A percentile compares a stretch with the other conserved stretches of the same genome.
These are phyloP conservation scores for Candida golubevii DNA, from an alignment of 805 yeast genomes.

Conservation along the genomic window DNA sequence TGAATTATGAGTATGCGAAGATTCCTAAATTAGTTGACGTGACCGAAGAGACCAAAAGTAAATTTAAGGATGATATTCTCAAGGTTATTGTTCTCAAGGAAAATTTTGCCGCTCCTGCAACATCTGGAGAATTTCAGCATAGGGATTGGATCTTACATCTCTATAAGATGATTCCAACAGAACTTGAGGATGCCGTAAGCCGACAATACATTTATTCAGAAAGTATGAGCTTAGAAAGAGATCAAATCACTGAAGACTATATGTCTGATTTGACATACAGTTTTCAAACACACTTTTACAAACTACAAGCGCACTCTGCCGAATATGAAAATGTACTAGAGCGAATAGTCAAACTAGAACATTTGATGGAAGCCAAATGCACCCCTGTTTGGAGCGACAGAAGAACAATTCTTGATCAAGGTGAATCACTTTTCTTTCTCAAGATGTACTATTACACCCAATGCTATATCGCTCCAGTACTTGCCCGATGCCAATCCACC, in stretches of 20 bases:
- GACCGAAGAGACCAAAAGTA: conserved; percentile 57
- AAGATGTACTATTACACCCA: conserved; percentile 22
- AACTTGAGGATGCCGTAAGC: conserved; percentile 30
- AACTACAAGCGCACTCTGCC: conserved; percentile 50
- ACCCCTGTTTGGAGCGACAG: conserved; percentile 16
- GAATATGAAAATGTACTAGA: conserved; percentile 51
- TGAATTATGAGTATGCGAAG: conserved; percentile 43
- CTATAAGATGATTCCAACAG: conserved; percentile 40
- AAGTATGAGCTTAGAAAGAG: conserved; percentile 21
- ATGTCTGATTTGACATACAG: conserved; percentile 50
- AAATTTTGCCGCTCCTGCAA: conserved; percentile 30
- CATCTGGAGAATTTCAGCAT: conserved; percentile 34
- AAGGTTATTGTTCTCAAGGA: conserved; percentile 51
- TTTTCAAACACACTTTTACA: conserved; percentile 49
- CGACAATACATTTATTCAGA: conserved; percentile 25
- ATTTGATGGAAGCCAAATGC: conserved; percentile 16
- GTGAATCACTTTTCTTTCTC: conserved; percentile 4
- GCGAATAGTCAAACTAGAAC: conserved; percentile 28
- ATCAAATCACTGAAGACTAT: conserved; percentile 37
- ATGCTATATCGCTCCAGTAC: conserved; percentile 43
- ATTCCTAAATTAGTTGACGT: conserved; percentile 58
- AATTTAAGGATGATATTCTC: conserved; percentile 59
- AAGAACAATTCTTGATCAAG: conserved; percentile 5
- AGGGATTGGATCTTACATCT: conserved; percentile 65
- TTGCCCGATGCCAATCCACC: conserved; percentile 42